Evolutionary conservation across 2,329 filamentous ascomycete genomes (phyloP), one percentile per base, ranked within the genome.

Genomic region (Rugonectria rugulosa): DNA sequence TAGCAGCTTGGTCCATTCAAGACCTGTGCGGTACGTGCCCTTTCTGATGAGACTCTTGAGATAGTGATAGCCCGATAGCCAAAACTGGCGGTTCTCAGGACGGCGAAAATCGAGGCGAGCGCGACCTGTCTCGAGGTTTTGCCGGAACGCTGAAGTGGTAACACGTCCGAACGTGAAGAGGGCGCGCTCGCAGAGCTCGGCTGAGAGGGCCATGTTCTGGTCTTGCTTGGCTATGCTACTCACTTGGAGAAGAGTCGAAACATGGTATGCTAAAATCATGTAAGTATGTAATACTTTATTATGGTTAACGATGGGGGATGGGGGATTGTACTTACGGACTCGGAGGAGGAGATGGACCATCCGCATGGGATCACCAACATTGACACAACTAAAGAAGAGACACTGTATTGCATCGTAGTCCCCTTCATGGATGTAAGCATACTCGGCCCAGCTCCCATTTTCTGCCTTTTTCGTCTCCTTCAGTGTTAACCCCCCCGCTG

Each of bases 151-250:
- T 8, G 91, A 94, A 56, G 95, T 88, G 0, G 92, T 87, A 4
- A 92, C 90, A 31, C 94, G 86, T n/a, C 94, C 95, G 70, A 98
- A 94, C 0, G 91, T 90, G 76, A 97, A 98, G 6, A 99, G 82
- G 0, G 94, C 93, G 40, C 95, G 85, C 75, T 98, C 94, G 49
- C 96, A 86, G 2, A 98, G 83, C 67, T 98, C 93, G 4, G 91
- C 89, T 0, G 94, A 88, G 4, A 95, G 84, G 1, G 93, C 86
- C 71, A 92, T 88, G 69, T 98, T 95, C 48, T 92, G 87, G 69
- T 97, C 92, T 63, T 97, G 90, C 71, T 95, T 94, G 11, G 92
- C 92, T 44, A 98, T 90, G 70, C 92, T 91, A 59, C 91, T 96
- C 23, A 96, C 92, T 71, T 97, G 93, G 19, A 98, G 86, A n/a